A percentile compares a stretch with the other conserved stretches of the same genome.
Conservation (phyloP, 768 basidiomycete species). For the Amanita polypyramis region DNA sequence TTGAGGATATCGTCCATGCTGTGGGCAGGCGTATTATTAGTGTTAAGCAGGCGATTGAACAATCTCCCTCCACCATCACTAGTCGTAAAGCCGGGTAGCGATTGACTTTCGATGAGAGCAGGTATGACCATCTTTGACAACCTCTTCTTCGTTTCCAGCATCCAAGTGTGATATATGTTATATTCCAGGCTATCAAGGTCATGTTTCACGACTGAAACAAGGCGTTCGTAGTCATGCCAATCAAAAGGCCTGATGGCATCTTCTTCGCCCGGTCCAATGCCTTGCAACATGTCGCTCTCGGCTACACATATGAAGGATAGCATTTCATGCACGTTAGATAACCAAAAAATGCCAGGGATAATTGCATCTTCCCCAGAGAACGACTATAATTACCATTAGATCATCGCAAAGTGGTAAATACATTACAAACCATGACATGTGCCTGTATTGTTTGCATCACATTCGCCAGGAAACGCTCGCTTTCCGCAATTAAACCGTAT, state of each 20-base stretch:
- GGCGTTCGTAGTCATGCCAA: conserved; percentile 93
- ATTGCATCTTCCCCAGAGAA: conserved; percentile 93
- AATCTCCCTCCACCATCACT: conserved; percentile 88
- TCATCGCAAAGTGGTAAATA: conserved; percentile 3
- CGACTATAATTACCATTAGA: conserved; percentile 35
- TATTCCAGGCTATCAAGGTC: conserved; percentile 97
- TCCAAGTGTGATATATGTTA: conserved; percentile 99
- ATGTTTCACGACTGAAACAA: conserved; percentile 97
- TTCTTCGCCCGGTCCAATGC: conserved; percentile 94
- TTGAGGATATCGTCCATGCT: conserved; percentile 98
- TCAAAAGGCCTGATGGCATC: conserved; percentile 87
- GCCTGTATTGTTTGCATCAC: conserved; percentile 97
- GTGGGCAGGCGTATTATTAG: conserved; percentile 81
- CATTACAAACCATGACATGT: conserved; percentile 86
- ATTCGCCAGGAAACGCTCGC: conserved; percentile 95
- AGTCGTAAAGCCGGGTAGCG: conserved; percentile 94
- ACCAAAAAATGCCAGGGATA: conserved; percentile 95
- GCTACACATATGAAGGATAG: conserved; percentile 97
- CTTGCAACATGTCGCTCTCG: conserved; percentile 97
- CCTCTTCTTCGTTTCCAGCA: conserved; percentile 95
- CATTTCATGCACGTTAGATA: conserved; percentile 99
- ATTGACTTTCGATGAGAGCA: conserved; percentile 96
- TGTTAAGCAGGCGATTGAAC: conserved; percentile 86
- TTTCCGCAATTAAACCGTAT: conserved; percentile 92
- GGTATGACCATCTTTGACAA: conserved; percentile 97